Percentiles rank a stretch among this genome's conserved stretches.
Evolutionary conservation across 345 rosid species (phyloP).

Genomic region (Physaria fendleri): DNA sequence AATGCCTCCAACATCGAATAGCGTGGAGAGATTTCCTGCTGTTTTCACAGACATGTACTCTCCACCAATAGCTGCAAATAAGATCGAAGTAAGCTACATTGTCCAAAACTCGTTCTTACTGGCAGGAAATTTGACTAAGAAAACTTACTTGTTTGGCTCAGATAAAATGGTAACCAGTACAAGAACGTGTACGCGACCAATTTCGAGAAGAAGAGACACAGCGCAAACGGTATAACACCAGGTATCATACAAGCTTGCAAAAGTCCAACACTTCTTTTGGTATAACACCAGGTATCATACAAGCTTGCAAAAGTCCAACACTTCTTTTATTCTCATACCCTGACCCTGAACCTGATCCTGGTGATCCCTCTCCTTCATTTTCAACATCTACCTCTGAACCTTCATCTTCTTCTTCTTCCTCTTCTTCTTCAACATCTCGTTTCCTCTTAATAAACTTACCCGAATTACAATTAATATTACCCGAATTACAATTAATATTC

Average conservation of each 20-base stretch:
- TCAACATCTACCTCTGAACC: conserved; percentile 12
- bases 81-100: conserved; percentile 1
- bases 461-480: conserved; percentile 30
- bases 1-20: conserved; percentile 92
- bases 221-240: conserved; percentile 81
- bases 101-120: not conserved
- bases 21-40: conserved; percentile 88
- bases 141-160: conserved; percentile 73
- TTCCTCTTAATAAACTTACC: conserved; percentile 41
- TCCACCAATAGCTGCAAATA: conserved; percentile 77
- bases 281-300: conserved; percentile 86
- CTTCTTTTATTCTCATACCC: conserved; percentile 44
- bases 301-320: conserved; percentile 80
- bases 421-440: conserved; percentile 3
- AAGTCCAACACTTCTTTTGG: conserved; percentile 76
- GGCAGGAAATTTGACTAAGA: not conserved
- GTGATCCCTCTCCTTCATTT: conserved; percentile 13
- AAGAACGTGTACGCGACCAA: conserved; percentile 89
- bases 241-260: conserved; percentile 83
- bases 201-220: conserved; percentile 89
- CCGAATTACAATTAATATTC: conserved; percentile 29
- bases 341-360: not conserved
- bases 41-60: conserved; percentile 80
- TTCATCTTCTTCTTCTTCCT: conserved; percentile 23
- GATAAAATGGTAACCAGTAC: conserved; percentile 89